A percentile compares a stretch with the other conserved stretches of the same genome.
These are phyloP conservation scores for Neurospora tetrasperma DNA, from an alignment of 495 filamentous ascomycete genomes.

Conservation along the genomic window DNA sequence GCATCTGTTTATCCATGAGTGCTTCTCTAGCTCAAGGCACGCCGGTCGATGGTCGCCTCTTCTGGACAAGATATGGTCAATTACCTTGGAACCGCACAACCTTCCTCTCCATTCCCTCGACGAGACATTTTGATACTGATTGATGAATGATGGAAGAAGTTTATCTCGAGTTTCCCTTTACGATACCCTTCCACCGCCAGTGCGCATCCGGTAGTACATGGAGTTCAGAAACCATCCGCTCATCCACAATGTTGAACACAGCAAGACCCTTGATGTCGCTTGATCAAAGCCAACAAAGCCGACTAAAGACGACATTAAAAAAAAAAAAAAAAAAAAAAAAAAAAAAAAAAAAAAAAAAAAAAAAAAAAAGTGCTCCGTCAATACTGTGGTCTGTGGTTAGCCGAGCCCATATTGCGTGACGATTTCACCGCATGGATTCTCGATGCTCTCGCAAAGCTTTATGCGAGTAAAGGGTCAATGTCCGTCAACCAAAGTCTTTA, in stretches of 20 bases:
- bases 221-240: not conserved
- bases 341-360: too few relatives aligned
- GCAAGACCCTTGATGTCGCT: not conserved
- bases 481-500: not conserved
- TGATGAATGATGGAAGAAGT: not conserved
- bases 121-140: not conserved
- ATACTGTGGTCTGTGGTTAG: not conserved
- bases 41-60: not conserved
- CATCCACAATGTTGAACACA: not conserved
- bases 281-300: not conserved
- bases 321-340: too few relatives aligned
- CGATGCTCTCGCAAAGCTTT: not conserved
- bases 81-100: not conserved
- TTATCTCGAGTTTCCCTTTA: not conserved
- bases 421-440: not conserved
- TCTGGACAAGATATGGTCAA: not conserved
- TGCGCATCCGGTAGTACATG: not conserved
- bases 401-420: not conserved
- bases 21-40: not conserved
- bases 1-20: not conserved
- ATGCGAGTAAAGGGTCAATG: not conserved
- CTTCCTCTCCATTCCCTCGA: not conserved
- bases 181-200: not conserved
- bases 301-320: not conserved
- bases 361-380: not conserved